These are phyloP conservation scores for Fraxinus ornus DNA, from an alignment of 305 asterid genomes.

Conservation along the genomic window DNA sequence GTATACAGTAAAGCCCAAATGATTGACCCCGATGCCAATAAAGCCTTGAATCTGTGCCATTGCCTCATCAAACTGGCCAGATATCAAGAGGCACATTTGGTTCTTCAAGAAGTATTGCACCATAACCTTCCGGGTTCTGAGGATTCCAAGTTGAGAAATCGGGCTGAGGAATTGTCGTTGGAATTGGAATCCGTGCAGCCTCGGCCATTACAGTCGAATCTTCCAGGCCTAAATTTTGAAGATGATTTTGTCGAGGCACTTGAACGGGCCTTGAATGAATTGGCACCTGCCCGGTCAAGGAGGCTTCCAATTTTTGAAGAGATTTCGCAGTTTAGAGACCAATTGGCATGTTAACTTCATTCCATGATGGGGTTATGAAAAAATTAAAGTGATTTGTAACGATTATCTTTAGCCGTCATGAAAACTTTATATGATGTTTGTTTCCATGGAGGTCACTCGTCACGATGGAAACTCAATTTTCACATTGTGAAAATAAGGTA, in stretches of 20 bases:
- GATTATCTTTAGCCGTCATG: background rate
- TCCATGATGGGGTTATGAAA: background rate
- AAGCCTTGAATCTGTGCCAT: conserved; percentile 72
- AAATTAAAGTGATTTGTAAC: background rate
- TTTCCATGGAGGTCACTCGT: background rate
- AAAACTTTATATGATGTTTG: background rate
- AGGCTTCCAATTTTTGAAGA: conserved; percentile 88
- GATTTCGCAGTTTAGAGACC: conserved; percentile 70
- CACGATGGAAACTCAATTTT: background rate
- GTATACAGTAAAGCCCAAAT: conserved; percentile 79
- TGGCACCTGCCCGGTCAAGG: conserved; percentile 66
- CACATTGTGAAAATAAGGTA: background rate
- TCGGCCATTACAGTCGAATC: conserved; percentile 3
- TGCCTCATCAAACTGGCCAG: conserved; percentile 65
- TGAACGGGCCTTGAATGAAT: conserved; percentile 49
- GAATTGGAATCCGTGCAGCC: conserved; percentile 40
- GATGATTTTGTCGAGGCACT: conserved; percentile 56
- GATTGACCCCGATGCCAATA: conserved; percentile 80
- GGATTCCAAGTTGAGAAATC: conserved; percentile 46
- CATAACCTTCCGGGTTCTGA: conserved; percentile 56
- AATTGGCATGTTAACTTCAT: conserved; percentile 59
- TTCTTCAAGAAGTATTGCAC: conserved; percentile 54
- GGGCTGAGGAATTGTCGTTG: conserved; percentile 52
- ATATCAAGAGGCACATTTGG: conserved; percentile 48
- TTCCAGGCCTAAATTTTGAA: conserved; percentile 38